A percentile compares a stretch with the other conserved stretches of the same genome.
Evolutionary conservation across 805 yeast genomes (phyloP).

Genomic region (Vanderwaltozyma yarrowii): DNA sequence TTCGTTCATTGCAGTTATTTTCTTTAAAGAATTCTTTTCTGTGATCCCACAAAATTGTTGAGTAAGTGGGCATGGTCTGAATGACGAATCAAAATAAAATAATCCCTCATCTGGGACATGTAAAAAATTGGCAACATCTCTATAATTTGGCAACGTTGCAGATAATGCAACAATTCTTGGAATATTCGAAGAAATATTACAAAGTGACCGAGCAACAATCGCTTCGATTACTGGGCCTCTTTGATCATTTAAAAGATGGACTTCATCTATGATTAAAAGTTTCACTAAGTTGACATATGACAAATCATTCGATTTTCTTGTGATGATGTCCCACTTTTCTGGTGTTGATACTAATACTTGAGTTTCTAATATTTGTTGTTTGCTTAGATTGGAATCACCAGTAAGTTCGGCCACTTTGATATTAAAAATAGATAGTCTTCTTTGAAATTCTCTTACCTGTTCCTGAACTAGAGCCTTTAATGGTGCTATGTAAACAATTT

Average conservation of each 20-base stretch:
- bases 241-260: constrained; percentile 84
- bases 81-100: constrained; percentile 74
- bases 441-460: constrained; percentile 76
- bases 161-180: constrained; percentile 78
- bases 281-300: constrained; percentile 55
- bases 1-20: constrained; percentile 74
- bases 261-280: constrained; percentile 79
- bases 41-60: constrained; percentile 85
- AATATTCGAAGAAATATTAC: constrained; percentile 35
- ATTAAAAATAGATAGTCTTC: constrained; percentile 55
- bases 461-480: constrained; percentile 92
- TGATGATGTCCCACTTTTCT: constrained; percentile 94
- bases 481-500: constrained; percentile 85
- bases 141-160: constrained; percentile 84
- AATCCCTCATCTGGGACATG: constrained; percentile 55
- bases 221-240: constrained; percentile 93
- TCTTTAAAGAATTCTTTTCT: constrained; percentile 69
- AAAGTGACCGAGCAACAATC: constrained; percentile 65
- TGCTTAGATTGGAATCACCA: constrained; percentile 76
- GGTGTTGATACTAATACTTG: constrained; percentile 90
- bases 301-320: constrained; percentile 66
- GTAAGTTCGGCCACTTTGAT: constrained; percentile 76
- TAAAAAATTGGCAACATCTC: constrained; percentile 76
- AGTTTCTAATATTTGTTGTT: constrained; percentile 63
- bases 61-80: constrained; percentile 84